These are phyloP conservation scores for Penicillium sp. DNA, from an alignment of 2,329 filamentous ascomycete species.

Conservation along the genomic window DNA sequence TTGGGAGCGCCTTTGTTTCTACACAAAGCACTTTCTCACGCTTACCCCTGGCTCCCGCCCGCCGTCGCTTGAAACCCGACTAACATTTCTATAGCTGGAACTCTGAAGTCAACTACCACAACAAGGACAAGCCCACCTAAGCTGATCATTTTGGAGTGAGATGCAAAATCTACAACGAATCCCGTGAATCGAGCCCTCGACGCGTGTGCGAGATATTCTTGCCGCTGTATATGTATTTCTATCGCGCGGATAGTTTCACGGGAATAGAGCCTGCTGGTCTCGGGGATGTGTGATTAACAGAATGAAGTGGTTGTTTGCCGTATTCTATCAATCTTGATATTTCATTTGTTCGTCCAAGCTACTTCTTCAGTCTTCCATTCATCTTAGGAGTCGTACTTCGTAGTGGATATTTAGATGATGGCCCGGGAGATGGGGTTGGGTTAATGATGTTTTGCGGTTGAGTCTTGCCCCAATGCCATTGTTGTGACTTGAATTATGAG, in stretches of 20 bases:
- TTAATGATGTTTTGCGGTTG: too few species aligned
- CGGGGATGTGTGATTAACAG: slow-evolving; percentile 23
- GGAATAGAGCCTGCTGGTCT: slow-evolving; percentile 15
- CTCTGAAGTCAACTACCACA: slow-evolving; percentile 92
- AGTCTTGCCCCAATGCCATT: too few species aligned
- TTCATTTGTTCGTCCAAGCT: slow-evolving; percentile 17
- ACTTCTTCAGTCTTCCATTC: not conserved
- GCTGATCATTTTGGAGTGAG: slow-evolving; percentile 4
- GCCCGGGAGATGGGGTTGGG: too few species aligned
- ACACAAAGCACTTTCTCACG: not conserved
- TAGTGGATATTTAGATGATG: not conserved
- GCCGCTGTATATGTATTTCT: slow-evolving; percentile 37
- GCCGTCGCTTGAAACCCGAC: not conserved
- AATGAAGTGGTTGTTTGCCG: slow-evolving; percentile 24
- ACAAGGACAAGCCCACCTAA: slow-evolving; percentile 73
- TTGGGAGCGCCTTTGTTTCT: not conserved
- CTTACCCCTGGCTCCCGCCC: too few species aligned
- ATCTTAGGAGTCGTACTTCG: not conserved
- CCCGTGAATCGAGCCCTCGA: slow-evolving; percentile 7
- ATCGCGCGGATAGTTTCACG: slow-evolving; percentile 25
- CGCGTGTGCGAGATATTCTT: slow-evolving; percentile 12
- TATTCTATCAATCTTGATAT: slow-evolving; percentile 18
- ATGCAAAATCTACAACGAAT: slow-evolving; percentile 7
- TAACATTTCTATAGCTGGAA: slow-evolving; percentile 74
- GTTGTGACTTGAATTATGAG: too few species aligned